Percentiles rank a stretch among this genome's conserved stretches.
Conservation (phyloP, 1,284 basidiomycete species). For the Erythrobasidium hasegawianum region DNA sequence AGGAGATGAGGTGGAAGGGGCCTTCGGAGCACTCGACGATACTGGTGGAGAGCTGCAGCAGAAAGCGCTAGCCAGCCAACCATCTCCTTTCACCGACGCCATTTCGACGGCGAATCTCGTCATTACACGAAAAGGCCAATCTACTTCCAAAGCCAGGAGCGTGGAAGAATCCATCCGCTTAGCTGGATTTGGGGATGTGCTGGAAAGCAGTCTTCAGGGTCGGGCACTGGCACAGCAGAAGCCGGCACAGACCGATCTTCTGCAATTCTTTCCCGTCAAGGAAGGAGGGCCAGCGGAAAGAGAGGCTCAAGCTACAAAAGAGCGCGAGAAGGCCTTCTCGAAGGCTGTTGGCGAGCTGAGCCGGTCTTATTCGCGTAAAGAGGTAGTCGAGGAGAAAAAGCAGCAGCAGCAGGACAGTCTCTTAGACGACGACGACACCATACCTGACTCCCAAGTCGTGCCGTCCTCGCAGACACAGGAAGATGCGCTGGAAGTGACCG, state of each 20-base stretch:
- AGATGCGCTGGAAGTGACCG: slow-evolving; percentile 1
- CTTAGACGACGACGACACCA: too few species aligned
- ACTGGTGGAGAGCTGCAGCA: neutral
- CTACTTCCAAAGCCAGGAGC: neutral
- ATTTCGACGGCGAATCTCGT: neutral
- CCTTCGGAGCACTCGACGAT: too few species aligned
- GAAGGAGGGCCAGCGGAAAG: slow-evolving; percentile 11
- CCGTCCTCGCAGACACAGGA: neutral
- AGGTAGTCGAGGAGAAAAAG: too few species aligned
- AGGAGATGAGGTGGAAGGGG: neutral
- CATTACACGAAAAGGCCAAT: neutral
- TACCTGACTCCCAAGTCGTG: neutral
- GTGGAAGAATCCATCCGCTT: neutral
- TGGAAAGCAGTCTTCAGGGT: neutral
- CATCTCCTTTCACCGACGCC: neutral
- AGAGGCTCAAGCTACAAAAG: neutral
- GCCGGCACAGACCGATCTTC: slow-evolving; percentile 10
- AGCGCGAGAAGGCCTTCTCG: neutral
- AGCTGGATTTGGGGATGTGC: neutral
- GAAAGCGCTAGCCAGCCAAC: neutral
- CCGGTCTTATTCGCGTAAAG: neutral
- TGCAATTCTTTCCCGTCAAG: slow-evolving; percentile 15
- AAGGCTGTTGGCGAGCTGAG: slow-evolving; percentile 5
- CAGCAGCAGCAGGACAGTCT: too few species aligned
- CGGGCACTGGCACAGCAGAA: neutral